These are phyloP conservation scores for Pseudogymnoascus verrucosus DNA, from an alignment of 2,329 filamentous ascomycete genomes.

Conservation along the genomic window DNA sequence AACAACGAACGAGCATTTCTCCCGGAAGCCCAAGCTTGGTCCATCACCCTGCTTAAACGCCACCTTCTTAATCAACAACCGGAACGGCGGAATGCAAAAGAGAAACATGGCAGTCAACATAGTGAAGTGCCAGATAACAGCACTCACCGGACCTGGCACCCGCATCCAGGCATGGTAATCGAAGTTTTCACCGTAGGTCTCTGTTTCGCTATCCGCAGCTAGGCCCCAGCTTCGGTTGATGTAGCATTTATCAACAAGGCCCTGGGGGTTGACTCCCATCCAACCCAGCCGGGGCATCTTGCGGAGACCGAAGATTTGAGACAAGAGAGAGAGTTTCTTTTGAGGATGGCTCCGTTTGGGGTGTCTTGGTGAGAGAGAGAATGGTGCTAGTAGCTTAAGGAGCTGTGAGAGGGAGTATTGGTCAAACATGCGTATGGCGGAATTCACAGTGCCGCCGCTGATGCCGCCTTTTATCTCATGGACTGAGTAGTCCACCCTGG, in stretches of 20 bases:
- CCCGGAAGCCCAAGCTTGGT: constrained; percentile 19
- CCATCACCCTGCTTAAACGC: constrained; percentile 50
- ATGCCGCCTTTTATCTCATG: constrained; percentile 28
- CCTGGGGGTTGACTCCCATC: constrained; percentile 45
- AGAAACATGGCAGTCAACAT: constrained; percentile 38
- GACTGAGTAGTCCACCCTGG: constrained; percentile 46
- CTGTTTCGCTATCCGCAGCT: constrained; percentile 28
- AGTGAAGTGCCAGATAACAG: constrained; percentile 42
- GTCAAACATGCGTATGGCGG: constrained; percentile 53
- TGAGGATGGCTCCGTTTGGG: constrained; percentile 29
- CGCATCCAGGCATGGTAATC: constrained; percentile 47
- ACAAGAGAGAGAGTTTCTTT: neutral
- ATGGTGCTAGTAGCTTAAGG: constrained; percentile 33
- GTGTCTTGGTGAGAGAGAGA: constrained; percentile 47
- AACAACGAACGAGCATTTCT: neutral
- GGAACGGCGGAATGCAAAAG: constrained; percentile 27
- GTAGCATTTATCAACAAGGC: constrained; percentile 43
- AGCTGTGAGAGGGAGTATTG: constrained; percentile 34
- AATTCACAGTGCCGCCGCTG: constrained; percentile 56
- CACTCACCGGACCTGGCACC: constrained; percentile 41
- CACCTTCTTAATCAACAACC: constrained; percentile 37
- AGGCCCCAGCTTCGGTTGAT: constrained; percentile 59
- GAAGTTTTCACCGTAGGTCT: constrained; percentile 55
- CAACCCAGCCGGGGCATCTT: constrained; percentile 46
- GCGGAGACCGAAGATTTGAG: constrained; percentile 40